Conservation (phyloP, 495 filamentous ascomycete species). For the Hypoxylon fragiforme region DNA sequence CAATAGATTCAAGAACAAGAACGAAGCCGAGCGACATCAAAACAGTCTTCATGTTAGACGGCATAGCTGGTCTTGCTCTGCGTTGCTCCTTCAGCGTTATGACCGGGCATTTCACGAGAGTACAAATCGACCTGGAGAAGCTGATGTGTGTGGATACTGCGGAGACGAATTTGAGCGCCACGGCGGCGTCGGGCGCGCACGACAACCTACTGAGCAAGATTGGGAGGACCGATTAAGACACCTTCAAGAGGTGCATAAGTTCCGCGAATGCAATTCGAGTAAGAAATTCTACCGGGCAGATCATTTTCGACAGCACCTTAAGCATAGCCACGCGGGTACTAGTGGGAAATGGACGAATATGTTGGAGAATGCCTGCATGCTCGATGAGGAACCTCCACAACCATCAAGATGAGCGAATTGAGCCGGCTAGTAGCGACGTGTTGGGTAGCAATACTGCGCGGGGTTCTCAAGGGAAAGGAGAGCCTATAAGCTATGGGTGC, state of each 20-base stretch:
- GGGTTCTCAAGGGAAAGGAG: constrained; percentile 18
- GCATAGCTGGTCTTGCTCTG: constrained; percentile 98
- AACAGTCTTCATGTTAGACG: constrained; percentile 92
- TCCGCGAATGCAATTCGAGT: constrained; percentile 94
- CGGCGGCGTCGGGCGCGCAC: constrained; percentile 44
- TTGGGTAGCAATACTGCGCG: constrained; percentile 36
- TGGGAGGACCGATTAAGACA: constrained; percentile 87
- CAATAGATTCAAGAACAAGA: constrained; percentile 99
- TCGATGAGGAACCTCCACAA: constrained; percentile 68
- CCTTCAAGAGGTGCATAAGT: constrained; percentile 89
- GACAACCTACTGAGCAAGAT: constrained; percentile 58
- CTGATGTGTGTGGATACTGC: constrained; percentile 93
- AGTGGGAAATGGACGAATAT: constrained; percentile 99
- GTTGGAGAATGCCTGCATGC: constrained; percentile 95
- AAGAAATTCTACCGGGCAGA: constrained; percentile 99
- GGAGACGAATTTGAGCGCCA: constrained; percentile 85
- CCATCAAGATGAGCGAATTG: constrained; percentile 37
- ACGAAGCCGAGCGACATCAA: constrained; percentile 96
- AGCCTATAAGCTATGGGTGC: constrained; percentile 23
- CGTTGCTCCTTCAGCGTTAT: constrained; percentile 63
- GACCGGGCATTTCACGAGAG: constrained; percentile 87
- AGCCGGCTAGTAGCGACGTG: constrained; percentile 13
- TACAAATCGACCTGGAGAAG: constrained; percentile 56
- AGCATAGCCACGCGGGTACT: constrained; percentile 95
- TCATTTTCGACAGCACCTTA: constrained; percentile 97